Evolutionary conservation across 345 rosid species (phyloP), one percentile per base, ranked within the genome.

Genomic region (Salix viminalis): DNA sequence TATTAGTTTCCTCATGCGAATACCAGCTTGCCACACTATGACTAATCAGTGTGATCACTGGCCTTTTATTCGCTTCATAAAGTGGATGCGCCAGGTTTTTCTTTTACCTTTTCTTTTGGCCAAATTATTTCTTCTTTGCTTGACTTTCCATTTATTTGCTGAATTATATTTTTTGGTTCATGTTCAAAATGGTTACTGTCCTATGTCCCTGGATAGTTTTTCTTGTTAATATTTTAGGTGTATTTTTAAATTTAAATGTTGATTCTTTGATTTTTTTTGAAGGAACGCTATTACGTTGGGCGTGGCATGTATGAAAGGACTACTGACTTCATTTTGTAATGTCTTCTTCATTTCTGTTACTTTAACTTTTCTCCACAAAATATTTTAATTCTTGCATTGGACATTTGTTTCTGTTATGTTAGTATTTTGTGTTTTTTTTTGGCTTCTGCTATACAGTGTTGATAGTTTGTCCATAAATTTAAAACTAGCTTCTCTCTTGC

Each of bases 71-170:
- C 96, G 91, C 73, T 93, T 95, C 73, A 54, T 93, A 75, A 91
- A 90, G 85, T 95, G 99, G 99, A 93, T 93, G 98, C 98, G 96
- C 68, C 97, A 95, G 99, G 99, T 94, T 82, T 74, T 77, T 44
- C 34, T 48, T 73, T 82, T 70, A 15, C 30, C 72, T 67, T 41
- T 65, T 23, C 62, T 42, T 24, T 15, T 67, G 0, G 24, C 44
- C 65, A 56, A 48, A 16, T 39, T 24, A 10, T 70, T 68, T 34
- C 24, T 65, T 52, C 23, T 64, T 8, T 67, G 44, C 39, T 65
- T 68, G 50, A 60, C 67, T 62, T 65, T 73, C 75, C 37, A 18
- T 65, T 44, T 19, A 72, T 71, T 7, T 32, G 12, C 68, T 37
- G 23, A 67, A 50, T 67, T 79, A 48, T 58, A 37, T 65, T 32